Conservation (phyloP, 225 moss, liverwort and hornwort genomes). For the Marchantia paleacea region DNA sequence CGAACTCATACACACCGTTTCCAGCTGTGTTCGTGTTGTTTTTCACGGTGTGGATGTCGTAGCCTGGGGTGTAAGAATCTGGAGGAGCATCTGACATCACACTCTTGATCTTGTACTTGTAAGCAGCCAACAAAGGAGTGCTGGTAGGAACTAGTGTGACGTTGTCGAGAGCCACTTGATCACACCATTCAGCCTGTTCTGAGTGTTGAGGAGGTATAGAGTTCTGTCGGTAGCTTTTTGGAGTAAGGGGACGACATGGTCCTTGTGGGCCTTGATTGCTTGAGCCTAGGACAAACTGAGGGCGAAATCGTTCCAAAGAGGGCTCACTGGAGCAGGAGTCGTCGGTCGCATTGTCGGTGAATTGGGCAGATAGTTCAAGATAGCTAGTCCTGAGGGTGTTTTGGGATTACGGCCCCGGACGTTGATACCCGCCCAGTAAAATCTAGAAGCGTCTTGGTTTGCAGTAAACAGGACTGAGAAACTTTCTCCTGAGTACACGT, state of each 20-base stretch:
- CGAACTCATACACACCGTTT: slow-evolving; percentile 31
- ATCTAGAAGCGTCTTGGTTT: slow-evolving; percentile 26
- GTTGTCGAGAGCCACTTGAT: slow-evolving; percentile 49
- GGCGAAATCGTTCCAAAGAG: slow-evolving; percentile 39
- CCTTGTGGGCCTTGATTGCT: slow-evolving; percentile 13
- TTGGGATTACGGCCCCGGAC: slow-evolving; percentile 24
- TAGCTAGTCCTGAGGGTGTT: slow-evolving; percentile 37
- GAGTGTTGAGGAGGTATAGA: slow-evolving; percentile 35
- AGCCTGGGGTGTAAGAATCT: slow-evolving; percentile 3
- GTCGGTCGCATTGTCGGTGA: not conserved
- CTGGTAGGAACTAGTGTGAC: slow-evolving; percentile 25
- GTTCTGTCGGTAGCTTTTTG: slow-evolving; percentile 3
- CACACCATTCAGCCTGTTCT: slow-evolving; percentile 33
- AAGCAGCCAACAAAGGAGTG: slow-evolving; percentile 38
- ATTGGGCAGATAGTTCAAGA: slow-evolving; percentile 37
- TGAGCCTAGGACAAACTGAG: slow-evolving; percentile 30
- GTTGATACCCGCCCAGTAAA: slow-evolving; percentile 42
- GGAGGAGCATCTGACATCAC: slow-evolving; percentile 28
- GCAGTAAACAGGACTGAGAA: slow-evolving; percentile 37
- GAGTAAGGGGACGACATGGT: slow-evolving; percentile 15
- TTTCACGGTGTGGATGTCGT: slow-evolving; percentile 13
- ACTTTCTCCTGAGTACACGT: slow-evolving; percentile 45
- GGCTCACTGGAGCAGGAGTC: slow-evolving; percentile 34
- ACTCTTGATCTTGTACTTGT: slow-evolving; percentile 36
- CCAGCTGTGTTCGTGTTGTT: slow-evolving; percentile 16